These are phyloP conservation scores for Elsinoe batatas DNA, from an alignment of 2,329 filamentous ascomycete genomes.

Conservation along the genomic window DNA sequence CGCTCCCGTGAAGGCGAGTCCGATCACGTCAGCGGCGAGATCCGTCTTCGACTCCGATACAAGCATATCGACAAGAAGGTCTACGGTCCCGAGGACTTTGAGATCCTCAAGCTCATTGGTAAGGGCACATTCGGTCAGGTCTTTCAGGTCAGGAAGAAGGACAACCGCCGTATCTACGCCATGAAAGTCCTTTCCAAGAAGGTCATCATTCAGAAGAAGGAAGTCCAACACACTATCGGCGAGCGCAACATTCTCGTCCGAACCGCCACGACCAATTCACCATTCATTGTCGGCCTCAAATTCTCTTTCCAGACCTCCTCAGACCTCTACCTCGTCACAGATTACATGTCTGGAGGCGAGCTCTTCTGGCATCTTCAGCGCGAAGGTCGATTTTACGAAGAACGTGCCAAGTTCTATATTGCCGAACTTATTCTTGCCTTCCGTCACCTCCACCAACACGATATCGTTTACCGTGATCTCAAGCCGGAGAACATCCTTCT, in stretches of 20 bases:
- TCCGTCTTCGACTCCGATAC: constrained; percentile 77
- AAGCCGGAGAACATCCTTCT: constrained; percentile 97
- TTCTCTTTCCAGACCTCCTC: constrained; percentile 98
- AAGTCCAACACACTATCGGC: constrained; percentile 92
- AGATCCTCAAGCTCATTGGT: constrained; percentile 90
- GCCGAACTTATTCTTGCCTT: constrained; percentile 92
- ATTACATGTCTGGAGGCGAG: constrained; percentile 98
- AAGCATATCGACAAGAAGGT: constrained; percentile 82
- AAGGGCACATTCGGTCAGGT: constrained; percentile 98
- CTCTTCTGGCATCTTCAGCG: constrained; percentile 98
- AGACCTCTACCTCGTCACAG: constrained; percentile 94
- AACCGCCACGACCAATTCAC: constrained; percentile 89
- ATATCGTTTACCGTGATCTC: constrained; percentile 94
- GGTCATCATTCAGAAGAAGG: constrained; percentile 99
- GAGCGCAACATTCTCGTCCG: constrained; percentile 95
- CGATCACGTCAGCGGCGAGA: constrained; percentile 68
- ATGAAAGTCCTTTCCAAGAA: constrained; percentile 99
- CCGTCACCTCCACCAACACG: constrained; percentile 89
- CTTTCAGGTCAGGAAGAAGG: constrained; percentile 95
- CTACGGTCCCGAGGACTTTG: constrained; percentile 90
- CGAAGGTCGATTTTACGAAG: constrained; percentile 90
- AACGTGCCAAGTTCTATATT: constrained; percentile 95
- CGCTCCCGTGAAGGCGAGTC: constrained; percentile 72
- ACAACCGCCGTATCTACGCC: constrained; percentile 90
- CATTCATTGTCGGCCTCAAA: constrained; percentile 95